Evolutionary conservation across 2,329 filamentous ascomycete species (phyloP), one percentile per base, ranked within the genome.

Genomic region (Amauroascus niger): DNA sequence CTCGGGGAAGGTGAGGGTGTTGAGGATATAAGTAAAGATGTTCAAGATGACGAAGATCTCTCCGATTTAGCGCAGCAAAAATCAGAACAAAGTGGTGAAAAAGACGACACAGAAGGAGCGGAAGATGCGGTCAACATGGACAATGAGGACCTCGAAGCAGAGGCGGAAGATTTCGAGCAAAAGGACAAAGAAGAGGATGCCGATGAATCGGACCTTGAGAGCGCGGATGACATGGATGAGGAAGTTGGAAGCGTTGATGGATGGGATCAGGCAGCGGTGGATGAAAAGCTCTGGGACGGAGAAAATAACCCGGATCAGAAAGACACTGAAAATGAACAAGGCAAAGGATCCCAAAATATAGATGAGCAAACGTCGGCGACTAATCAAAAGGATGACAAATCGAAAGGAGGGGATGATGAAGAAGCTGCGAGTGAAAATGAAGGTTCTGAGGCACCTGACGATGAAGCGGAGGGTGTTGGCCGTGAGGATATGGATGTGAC

Each of bases 281-380:
- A 98, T 66, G 94, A 98, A 73, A 98, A 97, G 76, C 89, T 97
- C 80, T 98, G 93, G 93, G 90, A 98, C 69, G 90, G 89, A 37
- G 83, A 56, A 28, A 72, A 73, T 35, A 84, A 88, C 41, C 78
- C 84, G 46, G 79, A 90, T 43, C 70, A 75, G 54, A 75, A 74
- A 55, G 82, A 90, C 46, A 83, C 86, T 1, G 86, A 91, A 46
- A 93, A 93, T 61, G 86, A 96, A 70, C 61, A 80, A 71, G 59
- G 75, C 61, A 70, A 77, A 70, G 73, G 79, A 44, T 63, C 67
- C 9, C 68, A 74, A 11, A 71, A 78, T 40, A 67, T 74, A 22
- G 71, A 88, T 55, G 74, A 86, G 18, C 83, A 87, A 63, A 68
- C 72, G 7, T 70, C 74, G 18, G 84, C 83, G 0, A 76, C 85